Percentiles rank a stretch among this genome's conserved stretches.
Conservation (phyloP, 106 monocot species). For the Dactylorhiza incarnata region DNA sequence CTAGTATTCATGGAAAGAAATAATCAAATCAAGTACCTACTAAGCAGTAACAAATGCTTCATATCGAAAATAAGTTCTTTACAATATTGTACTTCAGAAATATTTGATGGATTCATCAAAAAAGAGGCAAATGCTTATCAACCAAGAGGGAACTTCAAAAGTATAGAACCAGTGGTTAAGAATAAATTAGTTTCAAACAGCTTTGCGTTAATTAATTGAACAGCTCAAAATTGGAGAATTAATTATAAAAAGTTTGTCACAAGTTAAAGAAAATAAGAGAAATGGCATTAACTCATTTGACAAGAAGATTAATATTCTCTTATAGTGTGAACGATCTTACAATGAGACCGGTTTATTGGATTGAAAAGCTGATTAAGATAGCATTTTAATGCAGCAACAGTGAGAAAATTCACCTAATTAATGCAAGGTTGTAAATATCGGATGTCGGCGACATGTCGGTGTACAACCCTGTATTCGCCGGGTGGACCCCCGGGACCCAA, state of each 20-base stretch:
- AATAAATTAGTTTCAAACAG: not conserved
- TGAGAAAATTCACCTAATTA: too few relatives aligned
- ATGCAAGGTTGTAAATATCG: too few relatives aligned
- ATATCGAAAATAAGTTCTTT: not conserved
- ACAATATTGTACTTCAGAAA: not conserved
- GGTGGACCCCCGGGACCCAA: too few relatives aligned
- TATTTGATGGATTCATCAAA: not conserved
- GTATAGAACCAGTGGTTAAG: not conserved
- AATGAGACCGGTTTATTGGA: too few relatives aligned
- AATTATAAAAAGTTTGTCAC: not conserved
- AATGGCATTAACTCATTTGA: not conserved
- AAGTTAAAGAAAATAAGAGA: not conserved
- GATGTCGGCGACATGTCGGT: too few relatives aligned
- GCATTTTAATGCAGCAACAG: too few relatives aligned
- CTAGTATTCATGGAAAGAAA: constrained; percentile 23
- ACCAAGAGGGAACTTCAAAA: not conserved
- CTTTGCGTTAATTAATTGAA: not conserved
- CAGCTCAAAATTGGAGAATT: not conserved
- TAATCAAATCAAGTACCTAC: not conserved
- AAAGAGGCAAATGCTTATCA: not conserved
- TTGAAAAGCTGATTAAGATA: too few relatives aligned
- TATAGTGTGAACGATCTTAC: too few relatives aligned
- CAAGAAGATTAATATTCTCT: too few relatives aligned
- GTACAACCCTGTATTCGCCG: too few relatives aligned
- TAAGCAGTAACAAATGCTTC: not conserved